Base-by-base conservation (phyloP, 2,329 filamentous ascomycete species). In the Pyricularia grisea region DNA sequence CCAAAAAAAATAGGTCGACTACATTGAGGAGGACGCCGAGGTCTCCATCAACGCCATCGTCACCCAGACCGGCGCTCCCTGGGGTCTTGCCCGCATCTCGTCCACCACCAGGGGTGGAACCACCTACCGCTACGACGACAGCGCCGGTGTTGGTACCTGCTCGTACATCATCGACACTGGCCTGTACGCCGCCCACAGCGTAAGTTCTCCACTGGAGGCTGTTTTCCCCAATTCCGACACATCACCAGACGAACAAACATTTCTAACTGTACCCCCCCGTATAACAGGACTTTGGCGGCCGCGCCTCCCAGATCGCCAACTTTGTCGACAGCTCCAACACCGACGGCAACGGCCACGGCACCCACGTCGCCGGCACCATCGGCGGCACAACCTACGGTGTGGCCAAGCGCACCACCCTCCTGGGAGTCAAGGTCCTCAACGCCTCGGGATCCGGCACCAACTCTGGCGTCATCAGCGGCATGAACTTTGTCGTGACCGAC, bases 141-240 rank as follows among this genome's bases (percentile, higher is more conserved):
- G 66, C 55, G 75, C 74, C 66, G 76, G 76, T 36, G 74, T 71
- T 31, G 76, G 75, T 36, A 76, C 74, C 30, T 77, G 76, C 70
- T 69, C 76, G n/a, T 77, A 77, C 67, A 73, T 85, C 67, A 80
- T 85, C 70, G 83, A 85, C 75, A 84, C 82, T 2, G 83, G 83
- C 71, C 81, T 84, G 70, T 76, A 77, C 70, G 79, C 76, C 23
- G 66, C 73, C 50, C 83, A 85, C 74, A 68, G 71, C 10, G 78
- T 81, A 76, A 69, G 77, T 75, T 20, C 17, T 23, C 28, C 28
- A 6, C 14, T 20, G 31, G 17, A 20, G 36, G 1, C 14, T 11
- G 33, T 4, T 6, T 36, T 36, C 10, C 33, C n/a, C n/a, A n/a
- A n/a, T n/a, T n/a, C 28, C 28, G 7, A 30, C 28, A 30, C 28